phyloP scores from a whole-genome alignment of 2,329 filamentous ascomycete species.

The Botrytis medusae region DNA sequence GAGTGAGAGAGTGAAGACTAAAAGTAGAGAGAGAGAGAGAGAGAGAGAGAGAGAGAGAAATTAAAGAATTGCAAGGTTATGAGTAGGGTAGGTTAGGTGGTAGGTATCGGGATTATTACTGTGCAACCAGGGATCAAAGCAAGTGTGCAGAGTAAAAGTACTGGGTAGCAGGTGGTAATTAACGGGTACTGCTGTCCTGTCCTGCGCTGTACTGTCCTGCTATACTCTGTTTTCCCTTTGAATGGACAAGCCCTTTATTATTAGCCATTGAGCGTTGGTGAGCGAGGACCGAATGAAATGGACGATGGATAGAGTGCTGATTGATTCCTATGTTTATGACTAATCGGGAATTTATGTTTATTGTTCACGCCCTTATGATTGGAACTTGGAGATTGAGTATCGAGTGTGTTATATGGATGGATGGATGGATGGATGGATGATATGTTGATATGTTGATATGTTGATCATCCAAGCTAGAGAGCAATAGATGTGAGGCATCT shows the following conservation, averaged over 20 bases:
- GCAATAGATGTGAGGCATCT: too few species aligned
- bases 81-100: not conserved
- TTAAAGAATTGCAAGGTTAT: not conserved
- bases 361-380: too few species aligned
- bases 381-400: not conserved
- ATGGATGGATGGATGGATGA: too few species aligned
- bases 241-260: not conserved
- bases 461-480: not conserved
- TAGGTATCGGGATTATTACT: not conserved
- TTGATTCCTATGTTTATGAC: not conserved
- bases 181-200: too few species aligned
- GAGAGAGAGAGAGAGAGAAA: not conserved
- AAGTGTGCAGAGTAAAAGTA: not conserved
- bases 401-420: not conserved
- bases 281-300: not conserved
- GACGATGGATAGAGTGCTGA: not conserved
- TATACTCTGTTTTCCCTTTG: not conserved
- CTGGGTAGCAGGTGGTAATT: not conserved
- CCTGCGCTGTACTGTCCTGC: too few species aligned
- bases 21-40: too few species aligned
- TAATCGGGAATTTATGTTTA: too few species aligned
- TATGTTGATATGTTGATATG: too few species aligned
- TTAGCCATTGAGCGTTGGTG: not conserved
- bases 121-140: not conserved
- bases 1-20: not conserved